Base-by-base conservation (phyloP, 2,329 filamentous ascomycete species). In the Mollisia scopiformis region DNA sequence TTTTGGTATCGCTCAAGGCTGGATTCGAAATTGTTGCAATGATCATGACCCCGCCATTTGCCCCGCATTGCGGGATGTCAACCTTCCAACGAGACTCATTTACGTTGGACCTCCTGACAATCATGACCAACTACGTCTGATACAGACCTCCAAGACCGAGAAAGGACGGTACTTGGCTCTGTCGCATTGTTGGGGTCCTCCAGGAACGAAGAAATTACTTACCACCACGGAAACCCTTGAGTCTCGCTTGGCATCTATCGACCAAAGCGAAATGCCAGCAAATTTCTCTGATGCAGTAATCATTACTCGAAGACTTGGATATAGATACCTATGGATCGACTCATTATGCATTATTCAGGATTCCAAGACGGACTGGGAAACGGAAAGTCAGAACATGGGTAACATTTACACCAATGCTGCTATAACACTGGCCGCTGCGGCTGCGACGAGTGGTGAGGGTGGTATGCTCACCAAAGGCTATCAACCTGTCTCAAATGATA, bases 341-440 rank as follows among this genome's bases (percentile, higher is more conserved):
- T 63, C 63, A 3, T 37, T 67, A 6, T 66, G 61, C 31, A 66
- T 67, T 21, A 55, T 66, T 28, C 63, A 67, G 51, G 61, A 65
- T 31, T 55, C 56, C 30, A 23, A 28, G 5, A 39, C 46, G 8
- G 55, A 57, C 19, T 64, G 49, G 47, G 39, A 62, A 21, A 47
- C 25, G 8, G 58, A 64, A 25, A 33, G 56, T 6, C 39, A 55
- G 14, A 50, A 50, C 6, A 64, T 67, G 61, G 61, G 49, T 19
- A 53, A 25, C 1, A 58, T 65, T 14, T 63, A 58, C 11, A 31
- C 49, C 3, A 46, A 47, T 14, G 58, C 63, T 16, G 43, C 35
- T 30, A 35, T 55, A n/a, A 62, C 58, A 0, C 41, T 63, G 14
- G 61, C 62, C 21, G 61, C 63, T 8, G 54, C 46, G 16, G 28